Conservation (phyloP, 2,329 filamentous ascomycete genomes). For the Colletotrichum horii region DNA sequence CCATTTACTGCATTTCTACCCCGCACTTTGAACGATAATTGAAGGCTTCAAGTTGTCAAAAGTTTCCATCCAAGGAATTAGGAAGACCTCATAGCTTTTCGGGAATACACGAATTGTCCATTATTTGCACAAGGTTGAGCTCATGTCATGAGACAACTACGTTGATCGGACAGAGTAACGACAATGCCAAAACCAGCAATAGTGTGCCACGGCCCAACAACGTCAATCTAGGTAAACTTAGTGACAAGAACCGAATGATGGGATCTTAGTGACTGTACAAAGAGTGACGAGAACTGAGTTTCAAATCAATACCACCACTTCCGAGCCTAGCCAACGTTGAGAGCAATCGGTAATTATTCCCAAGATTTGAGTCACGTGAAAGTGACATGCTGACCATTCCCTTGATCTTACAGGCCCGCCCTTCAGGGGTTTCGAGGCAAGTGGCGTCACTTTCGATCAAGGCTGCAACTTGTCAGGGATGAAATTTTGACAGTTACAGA, state of each 20-base stretch:
- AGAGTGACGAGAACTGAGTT: too few species aligned
- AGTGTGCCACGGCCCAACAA: neutral
- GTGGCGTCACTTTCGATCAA: neutral
- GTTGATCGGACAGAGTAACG: neutral
- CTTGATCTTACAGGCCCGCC: neutral
- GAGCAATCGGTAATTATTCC: neutral
- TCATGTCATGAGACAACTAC: neutral
- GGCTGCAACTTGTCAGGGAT: neutral
- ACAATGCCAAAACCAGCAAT: neutral
- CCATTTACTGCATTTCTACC: neutral
- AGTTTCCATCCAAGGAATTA: neutral
- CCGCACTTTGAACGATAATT: neutral
- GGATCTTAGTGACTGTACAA: too few species aligned
- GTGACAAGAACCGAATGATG: too few species aligned
- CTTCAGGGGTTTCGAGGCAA: neutral
- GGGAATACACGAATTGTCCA: neutral
- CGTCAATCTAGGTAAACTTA: neutral
- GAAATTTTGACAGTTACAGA: neutral
- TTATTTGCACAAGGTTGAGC: neutral
- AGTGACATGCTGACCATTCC: neutral
- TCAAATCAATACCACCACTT: too few species aligned
- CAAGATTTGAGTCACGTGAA: neutral
- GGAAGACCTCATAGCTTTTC: neutral
- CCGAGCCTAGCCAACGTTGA: too few species aligned
- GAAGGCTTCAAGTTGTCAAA: neutral